Evolutionary conservation across 2,329 filamentous ascomycete genomes (phyloP), one percentile per base, ranked within the genome.

Genomic region (Aspergillus aculeatus): DNA sequence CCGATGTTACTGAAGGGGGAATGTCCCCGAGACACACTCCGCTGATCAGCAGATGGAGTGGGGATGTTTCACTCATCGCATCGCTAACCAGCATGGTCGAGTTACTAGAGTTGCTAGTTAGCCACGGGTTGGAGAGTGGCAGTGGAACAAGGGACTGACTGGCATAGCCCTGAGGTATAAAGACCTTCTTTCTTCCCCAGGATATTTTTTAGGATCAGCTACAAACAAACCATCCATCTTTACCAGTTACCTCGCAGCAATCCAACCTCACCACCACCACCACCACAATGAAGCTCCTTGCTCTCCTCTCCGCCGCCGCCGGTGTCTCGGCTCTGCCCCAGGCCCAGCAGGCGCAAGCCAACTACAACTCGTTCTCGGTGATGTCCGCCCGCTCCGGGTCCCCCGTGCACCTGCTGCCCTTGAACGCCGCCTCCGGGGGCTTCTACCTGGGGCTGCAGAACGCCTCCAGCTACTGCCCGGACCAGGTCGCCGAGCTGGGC

Each of bases 361-460:
- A 44, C 14, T 44, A n/a, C 38, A 44, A 44, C 38, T 44, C 63
- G 64, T 83, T 82, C 67, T 69, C 66, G 56, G 76, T 82, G 66
- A 77, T 80, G 62, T 70, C 78, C 69, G 62, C 73, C 52, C 78
- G 78, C 67, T 80, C 78, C 31, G 80, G 71, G 24, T 82, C 80
- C 1, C 79, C 79, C 41, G 78, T 86, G 66, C 81, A 86, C 70
- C 71, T 78, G 21, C 68, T 73, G 14, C 64, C 73, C 14, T 68
- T 85, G 61, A 79, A 80, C 48, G 83, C 83, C 38, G 72, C 73
- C n/a, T 78, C 77, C 41, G 69, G 73, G 32, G 75, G 75, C 50
- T 84, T 86, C 75, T 84, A 72, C 66, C 73, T 85, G 35, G 82
- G 82, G 24, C 78, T 78, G 16, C 58, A 71, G 1, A 75, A 83